Evolutionary conservation across 2,329 filamentous ascomycete genomes (phyloP), one percentile per base, ranked within the genome.

Genomic region (Talaromyces pinophilus): DNA sequence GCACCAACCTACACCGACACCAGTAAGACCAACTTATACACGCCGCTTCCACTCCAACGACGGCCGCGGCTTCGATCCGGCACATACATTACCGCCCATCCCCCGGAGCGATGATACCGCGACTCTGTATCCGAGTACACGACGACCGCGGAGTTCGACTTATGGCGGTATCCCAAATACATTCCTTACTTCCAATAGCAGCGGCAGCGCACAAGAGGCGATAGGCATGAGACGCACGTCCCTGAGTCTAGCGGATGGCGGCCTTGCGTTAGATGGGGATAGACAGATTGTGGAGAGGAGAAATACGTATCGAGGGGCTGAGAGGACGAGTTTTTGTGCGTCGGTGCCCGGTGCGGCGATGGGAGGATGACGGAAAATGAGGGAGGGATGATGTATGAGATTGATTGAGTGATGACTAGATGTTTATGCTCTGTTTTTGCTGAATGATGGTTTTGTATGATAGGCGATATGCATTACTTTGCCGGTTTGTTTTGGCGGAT

Each of bases 81-180:
- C 68, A 1, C 72, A 69, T 5, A 70, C 68, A 6, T 66, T 73
- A 17, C 71, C 71, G 0, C 71, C 71, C 0, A 68, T 71, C 13
- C 66, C 71, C 1, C 76, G 74, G 35, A 70, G 75, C 54, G 74
- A 73, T n/a, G 76, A 77, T 25, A 70, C 74, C 13, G 74, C 77
- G 8, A 59, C 78, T 22, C 68, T 75, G n/a, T 78, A 78, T 63
- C 72, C 75, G 2, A 78, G 75, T 63, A 74, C 73, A 5, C 72
- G 77, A 5, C 73, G 76, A 1, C 67, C 76, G 5, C 74, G 77
- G 33, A 79, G 76, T 64, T 75, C 67, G 46, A 78, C 75, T 0
- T 73, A 72, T 28, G 74, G 74, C 0, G 73, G 72, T 1, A 60
- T 71, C 1, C 17, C 48, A 11, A 52, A 17, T 6, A 15, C 15